Evolutionary conservation across 2,329 filamentous ascomycete genomes (phyloP).

Genomic region (Aspergillus quadricinctus): DNA sequence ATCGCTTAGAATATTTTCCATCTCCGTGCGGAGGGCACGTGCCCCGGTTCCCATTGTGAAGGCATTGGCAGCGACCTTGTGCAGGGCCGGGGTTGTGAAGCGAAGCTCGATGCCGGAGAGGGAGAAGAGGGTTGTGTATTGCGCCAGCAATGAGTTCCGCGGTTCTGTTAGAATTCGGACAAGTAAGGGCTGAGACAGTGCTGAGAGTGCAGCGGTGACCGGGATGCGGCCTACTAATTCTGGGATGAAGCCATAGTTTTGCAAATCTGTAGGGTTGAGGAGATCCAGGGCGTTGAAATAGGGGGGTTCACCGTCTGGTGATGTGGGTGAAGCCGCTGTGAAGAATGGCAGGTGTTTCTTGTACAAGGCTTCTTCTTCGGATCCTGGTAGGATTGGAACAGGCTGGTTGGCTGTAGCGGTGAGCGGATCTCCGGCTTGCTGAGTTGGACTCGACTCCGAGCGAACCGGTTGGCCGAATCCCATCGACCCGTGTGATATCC

Average conservation of each 20-base stretch:
- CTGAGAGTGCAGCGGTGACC: conserved; percentile 78
- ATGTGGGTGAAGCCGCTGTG: conserved; percentile 49
- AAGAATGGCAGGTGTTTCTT: conserved; percentile 58
- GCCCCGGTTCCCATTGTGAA: conserved; percentile 71
- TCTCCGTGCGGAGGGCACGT: conserved; percentile 71
- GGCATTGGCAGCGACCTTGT: conserved; percentile 71
- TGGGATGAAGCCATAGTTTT: conserved; percentile 85
- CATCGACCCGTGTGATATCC: conserved; percentile 81
- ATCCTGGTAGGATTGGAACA: conserved; percentile 54
- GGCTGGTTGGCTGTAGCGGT: conserved; percentile 31
- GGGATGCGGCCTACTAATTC: conserved; percentile 95
- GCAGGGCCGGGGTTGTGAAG: conserved; percentile 78
- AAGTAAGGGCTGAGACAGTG: conserved; percentile 64
- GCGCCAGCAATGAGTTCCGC: conserved; percentile 77
- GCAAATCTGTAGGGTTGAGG: conserved; percentile 69
- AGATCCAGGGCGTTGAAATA: conserved; percentile 64
- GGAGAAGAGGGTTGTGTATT: conserved; percentile 84
- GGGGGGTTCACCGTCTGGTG: conserved; percentile 39
- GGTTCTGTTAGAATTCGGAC: conserved; percentile 90
- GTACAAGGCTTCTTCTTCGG: conserved; percentile 60
- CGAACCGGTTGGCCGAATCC: conserved; percentile 86
- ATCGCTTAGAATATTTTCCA: conserved; percentile 73
- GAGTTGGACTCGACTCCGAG: conserved; percentile 35
- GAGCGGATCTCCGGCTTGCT: conserved; percentile 18
- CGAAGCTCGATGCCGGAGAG: conserved; percentile 71